Base-by-base conservation (phyloP, 306 rosid species). In the Vigna angularis region DNA sequence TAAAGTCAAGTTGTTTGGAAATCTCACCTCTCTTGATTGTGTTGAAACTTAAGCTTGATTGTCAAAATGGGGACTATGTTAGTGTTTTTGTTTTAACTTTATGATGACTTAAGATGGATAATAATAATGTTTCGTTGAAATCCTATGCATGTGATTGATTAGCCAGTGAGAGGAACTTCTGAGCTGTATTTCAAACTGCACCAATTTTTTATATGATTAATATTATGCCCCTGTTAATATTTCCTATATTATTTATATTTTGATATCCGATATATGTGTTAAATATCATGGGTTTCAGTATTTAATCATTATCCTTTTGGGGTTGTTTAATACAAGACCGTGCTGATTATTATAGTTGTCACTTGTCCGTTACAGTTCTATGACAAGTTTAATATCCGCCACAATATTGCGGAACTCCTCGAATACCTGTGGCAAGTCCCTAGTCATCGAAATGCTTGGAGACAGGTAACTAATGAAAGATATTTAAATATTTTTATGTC, bases 381-480 rank as follows among this genome's bases (percentile, higher is more conserved):
- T 61, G 99, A 96, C 86, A 96, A 96, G 90, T 96, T 96, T 79
- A 96, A 91, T 87, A 96, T 96, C 80, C 99, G 99, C 52, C 98
- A 96, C 81, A 91, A 96, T 77, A 96, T 96, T 76, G 98, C 99
- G 3, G 99, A 96, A 70, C 98, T 96, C 82, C 99, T 96, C 4
- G 99, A 96, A 77, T 93, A 96, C 89, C 89, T 96, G 32, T 96
- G 99, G 98, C 97, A 91, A 83, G 98, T 96, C 75, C 99, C 99
- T 77, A 91, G 96, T 86, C 99, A 96, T 84, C 98, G 90, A 34
- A 96, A 90, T 88, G 96, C 99, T 44, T 96, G 99, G 99, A 93
- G 92, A 86, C 89, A 88, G 98, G 99, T 96, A 83, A 75, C 72
- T 10, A 74, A 57, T 52, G 3, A 70, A 40, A 47, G 13, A 61